phyloP scores from a whole-genome alignment of 2,329 filamentous ascomycete species.

The Chrysoporthe puriensis region DNA sequence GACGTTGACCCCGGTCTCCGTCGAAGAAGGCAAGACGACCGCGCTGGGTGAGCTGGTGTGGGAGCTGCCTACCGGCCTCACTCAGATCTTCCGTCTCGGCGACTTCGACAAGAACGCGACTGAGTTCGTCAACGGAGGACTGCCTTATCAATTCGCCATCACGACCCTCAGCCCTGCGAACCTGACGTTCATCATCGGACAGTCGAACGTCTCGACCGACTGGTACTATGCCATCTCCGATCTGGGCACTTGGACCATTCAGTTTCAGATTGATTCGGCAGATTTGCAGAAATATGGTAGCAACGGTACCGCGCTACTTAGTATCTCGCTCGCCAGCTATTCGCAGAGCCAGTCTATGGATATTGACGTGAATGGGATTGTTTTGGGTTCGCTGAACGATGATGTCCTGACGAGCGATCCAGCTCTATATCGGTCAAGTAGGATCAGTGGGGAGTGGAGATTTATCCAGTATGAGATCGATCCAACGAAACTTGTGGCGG shows the following conservation, averaged over 20 bases:
- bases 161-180: slow-evolving; percentile 49
- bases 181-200: slow-evolving; percentile 48
- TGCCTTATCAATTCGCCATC: slow-evolving; percentile 48
- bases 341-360: slow-evolving; percentile 50
- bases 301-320: slow-evolving; percentile 42
- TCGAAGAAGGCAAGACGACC: slow-evolving; percentile 40
- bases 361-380: slow-evolving; percentile 45
- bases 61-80: slow-evolving; percentile 41
- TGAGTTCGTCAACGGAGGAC: slow-evolving; percentile 48
- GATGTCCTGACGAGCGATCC: slow-evolving; percentile 46
- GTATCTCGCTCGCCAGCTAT: slow-evolving; percentile 50
- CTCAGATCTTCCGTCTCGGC: slow-evolving; percentile 53
- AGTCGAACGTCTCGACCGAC: slow-evolving; percentile 40
- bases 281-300: slow-evolving; percentile 15
- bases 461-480: slow-evolving; percentile 44
- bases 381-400: slow-evolving; percentile 47
- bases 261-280: slow-evolving; percentile 33
- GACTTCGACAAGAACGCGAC: slow-evolving; percentile 50
- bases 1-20: slow-evolving; percentile 44
- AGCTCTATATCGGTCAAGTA: slow-evolving; percentile 51
- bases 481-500: slow-evolving; percentile 29
- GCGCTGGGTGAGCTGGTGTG: slow-evolving; percentile 46
- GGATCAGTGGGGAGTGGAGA: slow-evolving; percentile 51
- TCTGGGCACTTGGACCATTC: slow-evolving; percentile 42
- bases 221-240: slow-evolving; percentile 55